A percentile compares a stretch with the other conserved stretches of the same genome.
phyloP scores from a whole-genome alignment of 805 yeast species.

The Wickerhamiella nectarea region DNA sequence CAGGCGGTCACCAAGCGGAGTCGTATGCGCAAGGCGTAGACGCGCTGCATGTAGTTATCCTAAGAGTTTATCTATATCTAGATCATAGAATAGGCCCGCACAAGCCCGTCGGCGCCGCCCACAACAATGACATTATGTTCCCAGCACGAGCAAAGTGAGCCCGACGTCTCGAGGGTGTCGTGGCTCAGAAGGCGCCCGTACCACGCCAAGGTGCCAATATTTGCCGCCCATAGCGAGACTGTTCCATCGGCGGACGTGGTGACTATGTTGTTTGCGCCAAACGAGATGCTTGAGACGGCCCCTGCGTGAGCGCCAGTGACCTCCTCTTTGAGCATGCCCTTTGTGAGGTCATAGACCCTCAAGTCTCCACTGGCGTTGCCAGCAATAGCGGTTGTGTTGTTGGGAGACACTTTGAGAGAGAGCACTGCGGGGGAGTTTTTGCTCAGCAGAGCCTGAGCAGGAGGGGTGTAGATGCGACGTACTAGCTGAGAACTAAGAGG shows the following conservation, averaged over 20 bases:
- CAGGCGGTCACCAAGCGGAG: slow-evolving; percentile 49
- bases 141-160: slow-evolving; percentile 14
- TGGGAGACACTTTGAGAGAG: slow-evolving; percentile 8
- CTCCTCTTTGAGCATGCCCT: slow-evolving; percentile 17
- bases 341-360: slow-evolving; percentile 13
- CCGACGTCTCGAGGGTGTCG: slow-evolving; percentile 18
- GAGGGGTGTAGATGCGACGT: slow-evolving; percentile 9
- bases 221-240: slow-evolving; percentile 20
- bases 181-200: slow-evolving; percentile 19
- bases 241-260: slow-evolving; percentile 21
- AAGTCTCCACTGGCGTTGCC: slow-evolving; percentile 16
- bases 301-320: slow-evolving; percentile 17
- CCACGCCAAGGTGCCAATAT: slow-evolving; percentile 16
- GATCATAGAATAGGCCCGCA: slow-evolving; percentile 16
- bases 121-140: slow-evolving; percentile 8
- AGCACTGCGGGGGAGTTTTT: slow-evolving; percentile 7
- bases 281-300: slow-evolving; percentile 11
- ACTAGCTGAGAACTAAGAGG: slow-evolving; percentile 14
- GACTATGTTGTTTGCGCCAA: slow-evolving; percentile 7
- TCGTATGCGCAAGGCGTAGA: slow-evolving; percentile 9
- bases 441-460: slow-evolving; percentile 1
- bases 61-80: background rate
- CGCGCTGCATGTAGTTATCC: background rate
- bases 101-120: slow-evolving; percentile 20
- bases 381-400: slow-evolving; percentile 12